Percentiles rank a stretch among this genome's conserved stretches.
Evolutionary conservation across 2,329 filamentous ascomycete species (phyloP).

Genomic region (Aspergillus nomiae): DNA sequence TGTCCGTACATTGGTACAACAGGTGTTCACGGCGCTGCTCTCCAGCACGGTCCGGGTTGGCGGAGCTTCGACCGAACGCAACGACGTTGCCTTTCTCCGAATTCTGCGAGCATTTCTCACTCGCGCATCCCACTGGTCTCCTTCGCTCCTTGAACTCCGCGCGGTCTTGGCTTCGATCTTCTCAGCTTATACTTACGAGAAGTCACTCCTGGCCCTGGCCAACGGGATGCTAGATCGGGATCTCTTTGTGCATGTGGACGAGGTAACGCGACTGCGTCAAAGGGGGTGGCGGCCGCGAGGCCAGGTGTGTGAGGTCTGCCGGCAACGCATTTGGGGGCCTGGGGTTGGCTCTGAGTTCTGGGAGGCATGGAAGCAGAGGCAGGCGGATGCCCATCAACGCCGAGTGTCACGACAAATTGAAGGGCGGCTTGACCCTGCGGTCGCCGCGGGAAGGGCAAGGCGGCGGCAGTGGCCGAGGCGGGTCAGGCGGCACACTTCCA

Average conservation of each 20-base stretch:
- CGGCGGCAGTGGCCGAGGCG: slow-evolving; percentile 26
- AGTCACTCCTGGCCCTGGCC: slow-evolving; percentile 81
- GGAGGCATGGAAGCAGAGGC: slow-evolving; percentile 74
- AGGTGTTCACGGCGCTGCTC: slow-evolving; percentile 84
- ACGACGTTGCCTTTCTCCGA: slow-evolving; percentile 78
- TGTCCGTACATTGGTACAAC: slow-evolving; percentile 80
- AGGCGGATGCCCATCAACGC: slow-evolving; percentile 34
- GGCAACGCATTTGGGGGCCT: slow-evolving; percentile 82
- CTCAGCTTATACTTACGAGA: slow-evolving; percentile 92
- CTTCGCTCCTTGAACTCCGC: slow-evolving; percentile 83
- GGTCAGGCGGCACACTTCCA: slow-evolving; percentile 20
- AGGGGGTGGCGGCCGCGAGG: slow-evolving; percentile 86
- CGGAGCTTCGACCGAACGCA: slow-evolving; percentile 35
- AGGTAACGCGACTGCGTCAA: slow-evolving; percentile 73
- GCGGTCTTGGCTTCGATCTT: slow-evolving; percentile 87
- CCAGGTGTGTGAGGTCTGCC: slow-evolving; percentile 85
- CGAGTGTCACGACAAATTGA: slow-evolving; percentile 33
- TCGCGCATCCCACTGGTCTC: slow-evolving; percentile 76
- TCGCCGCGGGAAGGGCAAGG: slow-evolving; percentile 44
- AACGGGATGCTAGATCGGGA: slow-evolving; percentile 86
- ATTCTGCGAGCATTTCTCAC: slow-evolving; percentile 87
- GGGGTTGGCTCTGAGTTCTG: slow-evolving; percentile 77
- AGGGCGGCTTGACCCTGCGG: slow-evolving; percentile 29
- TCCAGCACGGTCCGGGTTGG: slow-evolving; percentile 65
- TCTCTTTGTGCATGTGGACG: slow-evolving; percentile 78